Base-by-base conservation (phyloP, 305 asterid species). In the Solanum hybrid region DNA sequence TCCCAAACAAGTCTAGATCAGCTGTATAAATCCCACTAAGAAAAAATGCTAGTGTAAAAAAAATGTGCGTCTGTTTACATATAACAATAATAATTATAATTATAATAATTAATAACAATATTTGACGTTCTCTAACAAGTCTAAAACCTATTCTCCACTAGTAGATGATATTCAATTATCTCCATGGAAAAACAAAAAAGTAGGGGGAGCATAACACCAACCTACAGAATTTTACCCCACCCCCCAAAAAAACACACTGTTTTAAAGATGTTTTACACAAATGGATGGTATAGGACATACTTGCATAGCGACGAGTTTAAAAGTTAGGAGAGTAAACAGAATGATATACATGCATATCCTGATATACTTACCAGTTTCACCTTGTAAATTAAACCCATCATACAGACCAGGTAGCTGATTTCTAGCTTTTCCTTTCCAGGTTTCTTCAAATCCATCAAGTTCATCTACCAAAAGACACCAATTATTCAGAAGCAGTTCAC, bases 381-480 rank as follows among this genome's bases (percentile, higher is more conserved):
- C 91, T 88, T 89, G 95, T 73, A 86, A 57, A 90, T 89, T 91
- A 87, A 88, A 87, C 64, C 91, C 94, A 81, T 87, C 93, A 81
- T 86, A 91, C 95, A 92, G 92, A 87, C 96, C 97, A 88, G 96
- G 97, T 42, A 95, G 93, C 91, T 93, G 94, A 89, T 91, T 92
- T 89, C 91, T 90, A 24, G 97, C 98, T 80, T 92, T 95, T 90
- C 98, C 98, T 78, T 78, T 92, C 99, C 99, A 97, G 46, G 93
- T 93, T 89, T 95, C 93, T 90, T 96, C 98, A 91, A 97, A 97
- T 89, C 94, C 93, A 89, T 69, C 78, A 91, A 97, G 94, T 89
- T 96, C 96, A 92, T 94, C 99, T 97, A 90, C 57, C 82, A 89
- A 37, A 89, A 88, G 46, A 18, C 31, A 8, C 35, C 87, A 69